phyloP scores from a whole-genome alignment of 73 alveolate genomes.

The Stentor coeruleus region DNA sequence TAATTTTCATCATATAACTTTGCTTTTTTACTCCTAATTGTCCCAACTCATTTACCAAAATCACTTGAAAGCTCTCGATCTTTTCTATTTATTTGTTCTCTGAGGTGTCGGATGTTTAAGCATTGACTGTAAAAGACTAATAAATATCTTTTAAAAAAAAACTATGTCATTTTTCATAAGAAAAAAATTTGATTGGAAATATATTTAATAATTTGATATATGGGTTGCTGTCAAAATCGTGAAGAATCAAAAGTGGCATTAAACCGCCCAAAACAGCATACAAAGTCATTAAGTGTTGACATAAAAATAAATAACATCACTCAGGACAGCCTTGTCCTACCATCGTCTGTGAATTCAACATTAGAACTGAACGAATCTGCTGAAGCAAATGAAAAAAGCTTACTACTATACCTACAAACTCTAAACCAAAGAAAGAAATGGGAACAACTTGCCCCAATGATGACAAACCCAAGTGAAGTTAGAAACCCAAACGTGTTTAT shows the following conservation, averaged over 20 bases:
- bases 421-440: not conserved
- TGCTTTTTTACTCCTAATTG: not conserved
- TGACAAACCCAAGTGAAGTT: constrained; percentile 5
- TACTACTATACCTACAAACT: not conserved
- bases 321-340: not conserved
- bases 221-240: constrained; percentile 28
- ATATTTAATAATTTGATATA: too few species aligned
- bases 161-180: too few species aligned
- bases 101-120: not conserved
- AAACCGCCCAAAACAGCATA: not conserved
- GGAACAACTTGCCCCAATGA: not conserved
- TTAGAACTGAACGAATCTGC: not conserved
- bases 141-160: not conserved
- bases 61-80: not conserved
- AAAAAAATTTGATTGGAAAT: too few species aligned
- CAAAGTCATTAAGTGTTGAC: not conserved
- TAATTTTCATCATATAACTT: not conserved
- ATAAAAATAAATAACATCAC: not conserved
- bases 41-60: not conserved
- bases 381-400: not conserved
- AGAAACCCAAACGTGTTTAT: not conserved
- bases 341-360: not conserved
- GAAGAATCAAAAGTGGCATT: constrained; percentile 1
- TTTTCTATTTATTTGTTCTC: not conserved
- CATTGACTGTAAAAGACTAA: not conserved